Evolutionary conservation across 176 grass and related monocot species (phyloP), one percentile per base, ranked within the genome.

Genomic region (Elaeis guineensis): DNA sequence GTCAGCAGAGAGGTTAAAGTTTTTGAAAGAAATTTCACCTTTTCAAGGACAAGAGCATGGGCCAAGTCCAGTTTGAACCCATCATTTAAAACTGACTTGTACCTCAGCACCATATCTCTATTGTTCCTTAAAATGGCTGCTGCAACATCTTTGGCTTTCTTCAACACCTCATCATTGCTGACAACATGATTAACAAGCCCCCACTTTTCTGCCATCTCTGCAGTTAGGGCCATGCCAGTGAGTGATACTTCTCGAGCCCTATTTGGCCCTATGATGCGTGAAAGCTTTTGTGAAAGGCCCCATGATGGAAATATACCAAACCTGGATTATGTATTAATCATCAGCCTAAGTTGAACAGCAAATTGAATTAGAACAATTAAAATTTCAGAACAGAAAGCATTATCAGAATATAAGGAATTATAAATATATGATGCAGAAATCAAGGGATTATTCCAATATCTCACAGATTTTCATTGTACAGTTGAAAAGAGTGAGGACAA

Each of bases 231-330:
- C 80, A 85, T 85, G 55, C 83, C 82, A 19, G 75, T 69, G 64
- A 90, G 78, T 14, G 91, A 96, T 63, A 80, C 86, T 75, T 96
- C 75, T 24, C 86, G 83, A 66, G 91, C 86, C 57, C 91, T 86
- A 21, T 76, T 96, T 3, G 80, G 78, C 15, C 91, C 91, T 65
- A 96, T 90, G 16, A 87, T 56, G 7, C 91, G 86, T 39, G 91
- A 87, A 18, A 96, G 86, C 53, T 96, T 90, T 67, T 96, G 91
- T 0, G 91, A 96, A 57, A 96, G 83, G 51, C 91, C 83, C 91
- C 91, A 96, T 0, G 91, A 96, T 63, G 91, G 91, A 67, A 90
- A 96, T 57, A 96, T 96, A 3, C 91, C 91, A 65, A 96, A 90
- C 57, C 91, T 96, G 64, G 75, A 72, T 57, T 25, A 68, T 81